phyloP scores from a whole-genome alignment of 2,329 filamentous ascomycete species.

The Chaetomium strumarium region DNA sequence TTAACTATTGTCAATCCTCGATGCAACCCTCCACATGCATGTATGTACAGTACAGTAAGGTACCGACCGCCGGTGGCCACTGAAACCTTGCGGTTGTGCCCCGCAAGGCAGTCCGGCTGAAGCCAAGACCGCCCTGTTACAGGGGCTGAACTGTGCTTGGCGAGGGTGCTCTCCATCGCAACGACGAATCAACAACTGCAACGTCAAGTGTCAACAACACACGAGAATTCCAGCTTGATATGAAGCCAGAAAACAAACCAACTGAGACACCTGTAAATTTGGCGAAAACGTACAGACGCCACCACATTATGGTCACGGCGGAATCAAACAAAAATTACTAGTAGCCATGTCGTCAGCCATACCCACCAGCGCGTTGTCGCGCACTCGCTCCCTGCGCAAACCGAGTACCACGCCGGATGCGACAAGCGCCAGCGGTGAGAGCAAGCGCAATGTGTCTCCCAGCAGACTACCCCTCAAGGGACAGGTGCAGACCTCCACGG shows the following conservation, averaged over 20 bases:
- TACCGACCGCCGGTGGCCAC: not conserved
- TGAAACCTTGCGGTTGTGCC: not conserved
- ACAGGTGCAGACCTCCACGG: constrained; percentile 22
- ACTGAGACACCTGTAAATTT: not conserved
- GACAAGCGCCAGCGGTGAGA: constrained; percentile 12
- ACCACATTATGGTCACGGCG: not conserved
- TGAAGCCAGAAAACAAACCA: not conserved
- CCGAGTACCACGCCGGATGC: constrained; percentile 23
- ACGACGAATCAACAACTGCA: not conserved
- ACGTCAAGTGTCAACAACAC: not conserved
- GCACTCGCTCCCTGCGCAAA: constrained; percentile 45
- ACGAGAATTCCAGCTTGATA: not conserved
- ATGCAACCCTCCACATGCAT: not conserved
- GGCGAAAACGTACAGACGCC: not conserved
- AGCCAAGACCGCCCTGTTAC: constrained; percentile 5
- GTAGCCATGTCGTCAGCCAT: constrained; percentile 39
- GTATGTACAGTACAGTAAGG: not conserved
- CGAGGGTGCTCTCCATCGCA: not conserved
- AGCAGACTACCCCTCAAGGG: constrained; percentile 47
- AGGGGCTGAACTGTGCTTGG: constrained; percentile 2
- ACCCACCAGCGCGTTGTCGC: constrained; percentile 31
- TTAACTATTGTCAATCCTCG: too few species aligned
- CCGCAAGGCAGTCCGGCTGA: not conserved
- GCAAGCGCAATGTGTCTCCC: constrained; percentile 38
- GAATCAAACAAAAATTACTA: not conserved